These are phyloP conservation scores for Solanum commersonii DNA, from an alignment of 257 asterid species.

Conservation along the genomic window DNA sequence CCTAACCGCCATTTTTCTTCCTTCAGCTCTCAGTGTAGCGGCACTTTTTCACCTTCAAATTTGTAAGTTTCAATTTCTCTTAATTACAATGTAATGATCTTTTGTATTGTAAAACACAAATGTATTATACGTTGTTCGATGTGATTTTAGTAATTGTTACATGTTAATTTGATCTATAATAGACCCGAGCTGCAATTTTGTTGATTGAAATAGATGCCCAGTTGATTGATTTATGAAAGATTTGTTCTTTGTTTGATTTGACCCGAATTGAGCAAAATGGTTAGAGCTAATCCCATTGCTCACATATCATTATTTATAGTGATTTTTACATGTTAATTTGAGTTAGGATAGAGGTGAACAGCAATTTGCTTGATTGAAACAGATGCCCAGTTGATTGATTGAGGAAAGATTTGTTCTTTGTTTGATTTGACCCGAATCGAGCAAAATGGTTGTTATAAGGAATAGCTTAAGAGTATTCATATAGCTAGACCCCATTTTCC, in stretches of 20 bases:
- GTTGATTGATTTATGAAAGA: background rate
- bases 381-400: background rate
- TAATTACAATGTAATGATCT: background rate
- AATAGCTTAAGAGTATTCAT: background rate
- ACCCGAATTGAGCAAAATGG: background rate
- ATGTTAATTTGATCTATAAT: background rate
- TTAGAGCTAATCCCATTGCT: background rate
- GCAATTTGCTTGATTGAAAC: background rate
- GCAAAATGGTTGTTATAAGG: background rate
- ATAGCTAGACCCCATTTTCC: background rate
- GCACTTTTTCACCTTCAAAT: background rate
- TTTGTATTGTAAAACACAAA: background rate
- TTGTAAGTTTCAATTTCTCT: background rate
- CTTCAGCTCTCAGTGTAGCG: background rate
- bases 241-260: background rate
- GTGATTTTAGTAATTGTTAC: background rate
- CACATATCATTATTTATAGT: background rate
- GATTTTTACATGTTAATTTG: background rate
- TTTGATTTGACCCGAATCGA: background rate
- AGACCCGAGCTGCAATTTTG: background rate
- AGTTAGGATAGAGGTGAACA: background rate
- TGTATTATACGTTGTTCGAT: background rate
- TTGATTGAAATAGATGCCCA: background rate
- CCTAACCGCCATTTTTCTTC: background rate
- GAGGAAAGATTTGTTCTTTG: background rate